Base-by-base conservation (phyloP, 352 stramenopile species). In the Phytophthora boehmeriae region DNA sequence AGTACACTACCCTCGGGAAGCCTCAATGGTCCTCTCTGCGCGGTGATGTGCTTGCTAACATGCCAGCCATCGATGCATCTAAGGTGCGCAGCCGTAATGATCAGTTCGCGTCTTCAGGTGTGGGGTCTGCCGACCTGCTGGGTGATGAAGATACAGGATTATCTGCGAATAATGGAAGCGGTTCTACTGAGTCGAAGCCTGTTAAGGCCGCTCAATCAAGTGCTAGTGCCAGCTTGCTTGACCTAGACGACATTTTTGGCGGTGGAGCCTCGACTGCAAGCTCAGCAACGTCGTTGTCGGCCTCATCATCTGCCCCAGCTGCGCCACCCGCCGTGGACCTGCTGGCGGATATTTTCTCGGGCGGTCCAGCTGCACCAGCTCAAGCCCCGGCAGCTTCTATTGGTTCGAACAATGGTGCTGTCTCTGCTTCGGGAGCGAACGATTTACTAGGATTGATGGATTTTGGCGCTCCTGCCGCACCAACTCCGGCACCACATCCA, bases 201-300 rank as follows among this genome's bases (percentile, higher is more conserved):
- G 63, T 63, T 5, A 64, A 69, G 20, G 16, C 62, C 17, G 35
- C 54, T 48, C 53, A 67, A 35, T 66, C 65, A 22, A 75, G 53
- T 47, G 63, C 69, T 48, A 70, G 64, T 36, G 59, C 76, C 19
- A 96, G 92, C 71, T 72, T 99, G 50, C 83, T 99, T 20, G 96
- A 98, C 60, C 73, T 99, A 30, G 94, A 98, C 56, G 94, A 98
- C 65, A 98, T 98, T 52, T 98, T 98, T 69, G 96, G 95, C 20
- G 79, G 85, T 6, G 82, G 75, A 47, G 59, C 64, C 41, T 68
- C 67, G 53, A 68, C 68, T 2, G 67, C 68, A 34, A 70, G 50
- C 25, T 32, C 59, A 11, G 41, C 46, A 13, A 59, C 64, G 25
- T 41, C 59, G 27, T 43, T 71, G 8, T 66, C 62, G 34, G 45